Percentiles rank a stretch among this genome's conserved stretches.
Evolutionary conservation across 495 filamentous ascomycete species (phyloP).

Genomic region (Hypoxylon trugodes): DNA sequence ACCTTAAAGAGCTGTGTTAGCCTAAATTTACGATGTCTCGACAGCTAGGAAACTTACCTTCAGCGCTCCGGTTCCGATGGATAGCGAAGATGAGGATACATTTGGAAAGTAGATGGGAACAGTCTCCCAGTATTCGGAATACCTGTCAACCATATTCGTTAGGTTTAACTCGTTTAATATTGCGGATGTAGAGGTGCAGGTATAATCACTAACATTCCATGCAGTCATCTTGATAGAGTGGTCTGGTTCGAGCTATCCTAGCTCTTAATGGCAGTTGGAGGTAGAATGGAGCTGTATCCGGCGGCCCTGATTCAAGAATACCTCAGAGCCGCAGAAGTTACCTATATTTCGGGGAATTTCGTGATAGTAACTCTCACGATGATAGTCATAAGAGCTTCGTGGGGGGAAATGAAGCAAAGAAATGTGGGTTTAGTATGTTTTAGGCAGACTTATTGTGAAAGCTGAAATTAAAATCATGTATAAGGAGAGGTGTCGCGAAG

Average conservation of each 20-base stretch:
- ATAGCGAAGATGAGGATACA: slow-evolving; percentile 91
- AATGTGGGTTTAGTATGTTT: slow-evolving; percentile 15
- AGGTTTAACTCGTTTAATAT: background rate
- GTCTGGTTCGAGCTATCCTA: slow-evolving; percentile 16
- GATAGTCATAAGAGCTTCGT: background rate
- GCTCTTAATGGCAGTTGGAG: slow-evolving; percentile 5
- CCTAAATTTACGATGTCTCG: background rate
- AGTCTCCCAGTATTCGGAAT: slow-evolving; percentile 82
- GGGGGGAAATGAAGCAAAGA: background rate
- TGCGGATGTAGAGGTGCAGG: background rate
- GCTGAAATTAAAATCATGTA: slow-evolving; percentile 1
- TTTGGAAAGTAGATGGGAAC: slow-evolving; percentile 85
- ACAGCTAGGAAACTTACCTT: slow-evolving; percentile 66
- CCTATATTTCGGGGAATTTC: slow-evolving; percentile 3
- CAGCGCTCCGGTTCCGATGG: slow-evolving; percentile 84
- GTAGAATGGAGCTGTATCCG: slow-evolving; percentile 15
- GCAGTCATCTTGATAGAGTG: slow-evolving; percentile 29
- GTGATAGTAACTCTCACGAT: slow-evolving; percentile 7
- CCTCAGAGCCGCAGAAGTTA: slow-evolving; percentile 38
- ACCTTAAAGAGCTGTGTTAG: slow-evolving; percentile 59
- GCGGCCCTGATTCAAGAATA: slow-evolving; percentile 34
- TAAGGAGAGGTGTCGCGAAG: slow-evolving; percentile 18
- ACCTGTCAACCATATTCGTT: slow-evolving; percentile 64
- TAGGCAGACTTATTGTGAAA: slow-evolving; percentile 16
- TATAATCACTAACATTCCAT: slow-evolving; percentile 30